Percentiles rank a stretch among this genome's conserved stretches.
These are phyloP conservation scores for Clonostachys chloroleuca DNA, from an alignment of 2,329 filamentous ascomycete species.

Conservation along the genomic window DNA sequence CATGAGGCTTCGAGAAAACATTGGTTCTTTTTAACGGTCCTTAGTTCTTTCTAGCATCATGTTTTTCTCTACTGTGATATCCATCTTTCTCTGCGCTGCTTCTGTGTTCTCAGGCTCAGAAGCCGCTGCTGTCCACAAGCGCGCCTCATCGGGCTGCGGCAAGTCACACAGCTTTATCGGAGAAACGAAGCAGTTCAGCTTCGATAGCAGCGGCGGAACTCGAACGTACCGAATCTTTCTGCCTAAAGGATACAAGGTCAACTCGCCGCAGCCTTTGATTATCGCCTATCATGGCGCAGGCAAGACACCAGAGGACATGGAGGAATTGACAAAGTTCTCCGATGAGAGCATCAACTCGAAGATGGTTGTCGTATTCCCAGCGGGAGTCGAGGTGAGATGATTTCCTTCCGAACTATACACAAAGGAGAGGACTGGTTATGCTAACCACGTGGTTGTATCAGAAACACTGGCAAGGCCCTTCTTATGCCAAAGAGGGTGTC, in stretches of 20 bases:
- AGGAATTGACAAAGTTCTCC: conserved; percentile 29
- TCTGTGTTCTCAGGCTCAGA: too few species aligned
- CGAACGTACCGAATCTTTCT: conserved; percentile 12
- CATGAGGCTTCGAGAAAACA: too few species aligned
- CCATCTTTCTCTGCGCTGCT: too few species aligned
- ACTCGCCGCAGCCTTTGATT: conserved; percentile 26
- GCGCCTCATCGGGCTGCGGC: conserved; percentile 8
- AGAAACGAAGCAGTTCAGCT: conserved; percentile 9
- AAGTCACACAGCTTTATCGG: conserved; percentile 11
- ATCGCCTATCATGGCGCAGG: conserved; percentile 40
- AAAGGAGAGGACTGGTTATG: not conserved
- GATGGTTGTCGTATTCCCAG: conserved; percentile 37
- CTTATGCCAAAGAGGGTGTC: conserved; percentile 21
- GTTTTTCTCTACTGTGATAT: too few species aligned
- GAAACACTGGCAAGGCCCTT: conserved; percentile 29
- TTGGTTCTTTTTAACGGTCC: too few species aligned
- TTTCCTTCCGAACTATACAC: not conserved
- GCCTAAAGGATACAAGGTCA: conserved; percentile 20
- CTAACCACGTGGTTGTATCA: not conserved
- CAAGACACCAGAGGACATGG: conserved; percentile 22
- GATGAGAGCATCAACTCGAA: conserved; percentile 26
- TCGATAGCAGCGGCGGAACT: conserved; percentile 11
- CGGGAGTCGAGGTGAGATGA: conserved; percentile 28
- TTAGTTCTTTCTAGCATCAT: too few species aligned
- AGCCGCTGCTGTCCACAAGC: too few species aligned